These are phyloP conservation scores for Spencermartinsiella europaea DNA, from an alignment of 805 yeast species.

Conservation along the genomic window DNA sequence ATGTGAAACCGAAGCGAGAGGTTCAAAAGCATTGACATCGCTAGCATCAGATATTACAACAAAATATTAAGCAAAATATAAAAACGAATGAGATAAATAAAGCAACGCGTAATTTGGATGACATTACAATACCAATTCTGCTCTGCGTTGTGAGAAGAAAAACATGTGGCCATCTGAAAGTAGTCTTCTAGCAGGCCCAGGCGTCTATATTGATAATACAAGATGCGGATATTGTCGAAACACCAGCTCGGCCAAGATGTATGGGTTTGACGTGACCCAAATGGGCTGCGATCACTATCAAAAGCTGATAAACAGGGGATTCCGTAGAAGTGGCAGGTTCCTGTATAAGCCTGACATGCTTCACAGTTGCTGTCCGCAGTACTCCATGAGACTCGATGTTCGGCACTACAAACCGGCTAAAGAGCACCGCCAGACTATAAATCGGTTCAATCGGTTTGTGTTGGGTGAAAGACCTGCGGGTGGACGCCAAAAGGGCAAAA, in stretches of 20 bases:
- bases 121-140: too few relatives aligned
- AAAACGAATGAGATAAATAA: too few relatives aligned
- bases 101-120: too few relatives aligned
- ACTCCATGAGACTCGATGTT: constrained; percentile 64
- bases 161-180: too few relatives aligned
- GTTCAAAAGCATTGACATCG: too few relatives aligned
- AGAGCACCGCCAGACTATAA: constrained; percentile 61
- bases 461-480: neutral
- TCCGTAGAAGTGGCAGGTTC: constrained; percentile 70
- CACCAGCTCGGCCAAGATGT: constrained; percentile 22
- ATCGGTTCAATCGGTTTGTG: constrained; percentile 42
- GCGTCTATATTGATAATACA: neutral
- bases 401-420: constrained; percentile 46
- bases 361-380: constrained; percentile 72
- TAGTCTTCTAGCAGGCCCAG: neutral
- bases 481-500: constrained; percentile 18
- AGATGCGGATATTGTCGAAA: constrained; percentile 74
- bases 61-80: too few relatives aligned
- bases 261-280: constrained; percentile 37
- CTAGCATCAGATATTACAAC: too few relatives aligned
- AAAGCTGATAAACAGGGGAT: constrained; percentile 62
- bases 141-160: too few relatives aligned
- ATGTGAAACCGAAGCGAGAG: too few relatives aligned
- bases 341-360: constrained; percentile 62
- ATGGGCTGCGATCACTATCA: constrained; percentile 56